These are phyloP conservation scores for Apiotrichum brassicae DNA, from an alignment of 1,284 basidiomycete species.

Conservation along the genomic window DNA sequence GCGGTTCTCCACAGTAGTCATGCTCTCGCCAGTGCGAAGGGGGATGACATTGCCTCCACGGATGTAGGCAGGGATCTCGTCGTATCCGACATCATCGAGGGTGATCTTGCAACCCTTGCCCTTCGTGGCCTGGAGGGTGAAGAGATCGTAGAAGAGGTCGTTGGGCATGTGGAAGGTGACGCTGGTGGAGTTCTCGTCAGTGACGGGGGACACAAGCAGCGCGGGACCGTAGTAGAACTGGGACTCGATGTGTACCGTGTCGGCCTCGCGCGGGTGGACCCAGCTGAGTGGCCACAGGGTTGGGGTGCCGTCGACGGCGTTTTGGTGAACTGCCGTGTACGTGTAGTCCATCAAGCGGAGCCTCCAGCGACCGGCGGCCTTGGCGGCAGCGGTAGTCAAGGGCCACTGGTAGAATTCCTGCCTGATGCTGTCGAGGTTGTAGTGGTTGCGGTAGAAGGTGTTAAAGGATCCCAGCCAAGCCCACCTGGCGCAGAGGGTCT, in stretches of 20 bases:
- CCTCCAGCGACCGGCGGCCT: slow-evolving; percentile 54
- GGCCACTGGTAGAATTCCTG: slow-evolving; percentile 73
- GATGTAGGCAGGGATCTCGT: slow-evolving; percentile 59
- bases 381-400: slow-evolving; percentile 60
- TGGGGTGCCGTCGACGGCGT: slow-evolving; percentile 48
- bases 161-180: slow-evolving; percentile 51
- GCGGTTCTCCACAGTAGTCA: slow-evolving; percentile 57
- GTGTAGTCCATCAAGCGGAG: slow-evolving; percentile 66
- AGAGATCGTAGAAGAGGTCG: slow-evolving; percentile 64
- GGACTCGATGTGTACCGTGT: slow-evolving; percentile 57
- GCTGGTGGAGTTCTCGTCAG: slow-evolving; percentile 55
- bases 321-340: slow-evolving; percentile 62
- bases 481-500: slow-evolving; percentile 75
- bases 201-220: slow-evolving; percentile 66
- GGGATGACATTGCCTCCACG: slow-evolving; percentile 58
- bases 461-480: slow-evolving; percentile 47
- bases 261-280: slow-evolving; percentile 62
- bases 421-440: slow-evolving; percentile 23
- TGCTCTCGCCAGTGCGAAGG: slow-evolving; percentile 54
- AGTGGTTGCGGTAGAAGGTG: slow-evolving; percentile 43
- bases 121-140: slow-evolving; percentile 55
- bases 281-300: slow-evolving; percentile 65
- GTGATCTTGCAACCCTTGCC: slow-evolving; percentile 27
- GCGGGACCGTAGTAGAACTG: slow-evolving; percentile 66
- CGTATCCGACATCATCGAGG: slow-evolving; percentile 49